Percentiles rank a stretch among this genome's conserved stretches.
These are phyloP conservation scores for Komagataella mondaviorum DNA, from an alignment of 805 yeast genomes.

Conservation along the genomic window DNA sequence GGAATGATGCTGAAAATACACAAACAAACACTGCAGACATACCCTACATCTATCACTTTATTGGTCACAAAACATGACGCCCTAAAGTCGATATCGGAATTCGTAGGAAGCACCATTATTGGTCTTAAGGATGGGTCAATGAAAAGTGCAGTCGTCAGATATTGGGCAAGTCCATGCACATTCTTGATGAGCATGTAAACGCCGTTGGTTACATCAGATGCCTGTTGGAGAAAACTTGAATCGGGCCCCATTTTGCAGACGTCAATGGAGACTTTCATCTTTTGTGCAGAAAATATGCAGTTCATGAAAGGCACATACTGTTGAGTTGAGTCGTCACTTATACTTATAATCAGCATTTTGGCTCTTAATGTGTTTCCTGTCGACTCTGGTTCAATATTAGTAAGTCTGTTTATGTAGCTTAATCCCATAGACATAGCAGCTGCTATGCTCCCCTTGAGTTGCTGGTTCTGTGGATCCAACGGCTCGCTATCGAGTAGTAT, in stretches of 20 bases:
- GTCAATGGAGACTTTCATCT: conserved; percentile 79
- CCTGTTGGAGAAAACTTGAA: conserved; percentile 86
- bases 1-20: conserved; percentile 71
- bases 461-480: conserved; percentile 12
- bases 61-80: conserved; percentile 91
- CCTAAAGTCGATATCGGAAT: conserved; percentile 78
- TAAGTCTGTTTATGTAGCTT: conserved; percentile 60
- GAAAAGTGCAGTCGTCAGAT: conserved; percentile 68
- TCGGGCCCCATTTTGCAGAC: conserved; percentile 67
- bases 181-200: conserved; percentile 59
- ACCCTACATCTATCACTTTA: conserved; percentile 85
- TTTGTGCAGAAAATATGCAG: conserved; percentile 90
- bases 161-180: conserved; percentile 72
- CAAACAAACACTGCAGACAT: conserved; percentile 87
- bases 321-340: conserved; percentile 62
- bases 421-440: conserved; percentile 79
- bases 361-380: conserved; percentile 39
- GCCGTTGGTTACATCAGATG: conserved; percentile 90
- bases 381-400: conserved; percentile 27
- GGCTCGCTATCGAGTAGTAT: conserved; percentile 23
- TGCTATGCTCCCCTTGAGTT: conserved; percentile 38
- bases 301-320: conserved; percentile 93
- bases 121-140: conserved; percentile 75
- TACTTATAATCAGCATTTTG: conserved; percentile 45
- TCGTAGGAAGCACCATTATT: conserved; percentile 70